Evolutionary conservation across 2,329 filamentous ascomycete species (phyloP), one percentile per base, ranked within the genome.

Genomic region (Teratosphaeria viscida): DNA sequence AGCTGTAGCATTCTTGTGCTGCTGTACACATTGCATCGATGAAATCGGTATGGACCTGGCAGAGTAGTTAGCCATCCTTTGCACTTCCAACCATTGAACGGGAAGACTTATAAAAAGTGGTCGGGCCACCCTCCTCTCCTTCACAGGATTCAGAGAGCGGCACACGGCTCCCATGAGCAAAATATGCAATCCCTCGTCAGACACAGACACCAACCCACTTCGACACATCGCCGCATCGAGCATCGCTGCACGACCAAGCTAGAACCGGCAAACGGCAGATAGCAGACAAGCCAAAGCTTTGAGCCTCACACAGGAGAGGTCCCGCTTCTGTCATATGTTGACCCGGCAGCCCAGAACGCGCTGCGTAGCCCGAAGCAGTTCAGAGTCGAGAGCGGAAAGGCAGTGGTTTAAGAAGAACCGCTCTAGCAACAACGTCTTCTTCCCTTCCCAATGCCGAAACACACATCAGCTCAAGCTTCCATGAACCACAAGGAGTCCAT

Each of bases 261-360:
- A 19, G 54, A 52, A 64, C 62, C 58, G 63, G 67, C 66, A 59
- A 62, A 63, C 56, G 59, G 57, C 65, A 72, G 71, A 70, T 7
- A 78, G 66, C 82, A 78, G 89, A 92, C 89, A 92, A 92, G 90
- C 82, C 89, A 79, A 90, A 85, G 80, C 90, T 91, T 90, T 95
- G 90, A 95, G 86, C 79, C 88, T 88, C 90, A 91, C 88, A 83
- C 86, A 73, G 84, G 88, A 90, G 90, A 90, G 88, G 89, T 90
- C 89, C 90, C 81, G 76, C 75, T 67, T 68, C 71, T 61, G 58
- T 35, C 57, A 52, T 16, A 35, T 57, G 59, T 39, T 54, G 26
- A 52, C 55, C 59, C 54, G 34, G 49, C 39, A n/a, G 12, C 14
- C 23, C 34, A 16, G 32, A 39, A 52, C 52, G 37, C 49, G 53